phyloP scores from a whole-genome alignment of 495 filamentous ascomycete species.

The Aspergillus sclerotioniger region DNA sequence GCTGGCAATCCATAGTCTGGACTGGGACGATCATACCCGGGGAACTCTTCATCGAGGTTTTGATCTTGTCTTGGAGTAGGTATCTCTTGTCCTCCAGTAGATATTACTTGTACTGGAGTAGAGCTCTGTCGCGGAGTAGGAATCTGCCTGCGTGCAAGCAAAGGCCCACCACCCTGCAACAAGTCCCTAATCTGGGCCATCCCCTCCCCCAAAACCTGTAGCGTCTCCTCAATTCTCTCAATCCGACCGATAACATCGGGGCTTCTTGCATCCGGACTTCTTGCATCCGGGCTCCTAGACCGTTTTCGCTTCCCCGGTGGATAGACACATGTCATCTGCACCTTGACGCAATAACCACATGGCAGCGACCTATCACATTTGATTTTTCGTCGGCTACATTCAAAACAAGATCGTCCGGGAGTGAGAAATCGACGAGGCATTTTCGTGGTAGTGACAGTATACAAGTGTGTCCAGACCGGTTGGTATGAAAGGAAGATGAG shows the following conservation, averaged over 20 bases:
- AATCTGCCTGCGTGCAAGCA: not conserved
- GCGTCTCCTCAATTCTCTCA: constrained; percentile 15
- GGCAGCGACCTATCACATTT: constrained; percentile 50
- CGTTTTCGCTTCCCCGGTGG: constrained; percentile 12
- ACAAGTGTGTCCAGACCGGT: not conserved
- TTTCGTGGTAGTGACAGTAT: not conserved
- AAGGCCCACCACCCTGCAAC: not conserved
- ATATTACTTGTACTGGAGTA: no score
- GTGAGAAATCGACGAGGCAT: constrained; percentile 14
- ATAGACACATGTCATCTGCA: constrained; percentile 23
- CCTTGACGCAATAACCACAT: constrained; percentile 47
- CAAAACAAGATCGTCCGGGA: constrained; percentile 45
- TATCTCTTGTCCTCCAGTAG: not conserved
- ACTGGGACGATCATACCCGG: not conserved
- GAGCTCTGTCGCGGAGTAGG: no score
- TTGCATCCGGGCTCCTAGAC: not conserved
- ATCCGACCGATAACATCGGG: constrained; percentile 12
- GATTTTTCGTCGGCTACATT: constrained; percentile 55
- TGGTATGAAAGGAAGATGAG: not conserved
- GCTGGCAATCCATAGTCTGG: no score
- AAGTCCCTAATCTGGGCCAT: constrained; percentile 15
- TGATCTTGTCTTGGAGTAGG: not conserved
- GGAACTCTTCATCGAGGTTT: not conserved
- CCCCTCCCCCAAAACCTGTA: constrained; percentile 8
- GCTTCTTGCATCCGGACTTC: not conserved